Evolutionary conservation across 2,329 filamentous ascomycete genomes (phyloP).

Genomic region (Delphinella strobiligena): DNA sequence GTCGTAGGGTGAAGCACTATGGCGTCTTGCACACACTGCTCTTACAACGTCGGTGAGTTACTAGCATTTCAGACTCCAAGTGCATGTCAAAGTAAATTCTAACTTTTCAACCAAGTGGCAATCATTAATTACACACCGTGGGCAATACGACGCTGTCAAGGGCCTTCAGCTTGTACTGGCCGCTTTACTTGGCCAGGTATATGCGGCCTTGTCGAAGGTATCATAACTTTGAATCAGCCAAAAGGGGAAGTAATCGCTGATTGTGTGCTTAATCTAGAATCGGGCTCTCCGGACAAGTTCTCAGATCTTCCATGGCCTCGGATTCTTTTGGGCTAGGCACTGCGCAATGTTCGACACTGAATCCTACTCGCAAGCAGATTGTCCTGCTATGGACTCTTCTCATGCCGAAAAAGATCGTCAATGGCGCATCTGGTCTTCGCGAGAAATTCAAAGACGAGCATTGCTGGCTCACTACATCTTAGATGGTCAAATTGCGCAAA

Average conservation of each 20-base stretch:
- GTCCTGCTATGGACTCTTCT: slow-evolving; percentile 23
- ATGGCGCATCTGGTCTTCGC: slow-evolving; percentile 31
- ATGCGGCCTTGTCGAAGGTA: slow-evolving; percentile 26
- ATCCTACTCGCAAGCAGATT: slow-evolving; percentile 20
- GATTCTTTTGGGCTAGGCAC: slow-evolving; percentile 34
- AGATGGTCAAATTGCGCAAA: slow-evolving; percentile 33
- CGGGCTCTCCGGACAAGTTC: slow-evolving; percentile 30
- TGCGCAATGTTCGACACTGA: slow-evolving; percentile 31
- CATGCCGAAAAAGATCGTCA: slow-evolving; percentile 25
- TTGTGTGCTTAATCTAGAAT: slow-evolving; percentile 22
- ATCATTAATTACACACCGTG: slow-evolving; percentile 29
- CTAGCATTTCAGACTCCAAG: not conserved
- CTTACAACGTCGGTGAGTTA: slow-evolving; percentile 26
- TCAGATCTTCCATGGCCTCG: slow-evolving; percentile 32
- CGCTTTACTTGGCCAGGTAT: slow-evolving; percentile 31
- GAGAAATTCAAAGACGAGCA: slow-evolving; percentile 33
- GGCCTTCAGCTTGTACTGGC: slow-evolving; percentile 33
- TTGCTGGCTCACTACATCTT: slow-evolving; percentile 33
- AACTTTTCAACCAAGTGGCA: slow-evolving; percentile 23
- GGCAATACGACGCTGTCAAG: slow-evolving; percentile 30
- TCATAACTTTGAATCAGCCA: not conserved
- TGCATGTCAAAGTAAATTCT: not conserved
- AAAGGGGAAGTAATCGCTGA: not conserved
- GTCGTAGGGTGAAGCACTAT: slow-evolving; percentile 33
- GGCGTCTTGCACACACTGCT: slow-evolving; percentile 33